Percentiles rank a stretch among this genome's conserved stretches.
Evolutionary conservation across 768 basidiomycete species (phyloP).

Genomic region (Rhodotorula kratochvilovae): DNA sequence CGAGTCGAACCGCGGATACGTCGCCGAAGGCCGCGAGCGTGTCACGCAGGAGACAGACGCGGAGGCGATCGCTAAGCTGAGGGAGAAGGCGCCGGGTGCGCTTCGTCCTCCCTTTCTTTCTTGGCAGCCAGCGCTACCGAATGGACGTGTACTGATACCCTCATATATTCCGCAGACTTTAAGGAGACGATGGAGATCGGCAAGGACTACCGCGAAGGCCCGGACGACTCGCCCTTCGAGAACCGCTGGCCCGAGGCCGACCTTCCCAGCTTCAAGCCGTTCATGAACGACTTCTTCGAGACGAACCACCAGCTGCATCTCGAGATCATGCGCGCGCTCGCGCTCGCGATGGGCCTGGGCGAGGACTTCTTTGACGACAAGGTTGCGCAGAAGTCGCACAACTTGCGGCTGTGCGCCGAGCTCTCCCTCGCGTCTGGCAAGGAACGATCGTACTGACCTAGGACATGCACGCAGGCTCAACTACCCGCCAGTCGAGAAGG

Average conservation of each 20-base stretch:
- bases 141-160: not conserved
- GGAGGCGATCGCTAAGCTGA: slow-evolving; percentile 66
- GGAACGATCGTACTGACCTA: too few species aligned
- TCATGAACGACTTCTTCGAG: slow-evolving; percentile 72
- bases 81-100: slow-evolving; percentile 63
- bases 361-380: slow-evolving; percentile 71
- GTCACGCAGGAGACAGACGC: slow-evolving; percentile 45
- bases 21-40: slow-evolving; percentile 72
- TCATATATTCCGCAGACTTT: slow-evolving; percentile 8
- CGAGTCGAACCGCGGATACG: slow-evolving; percentile 67
- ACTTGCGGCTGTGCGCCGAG: slow-evolving; percentile 57
- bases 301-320: slow-evolving; percentile 58
- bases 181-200: slow-evolving; percentile 82
- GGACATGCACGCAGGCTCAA: slow-evolving; percentile 52
- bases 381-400: slow-evolving; percentile 72
- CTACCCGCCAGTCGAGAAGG: slow-evolving; percentile 69
- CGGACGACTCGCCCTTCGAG: slow-evolving; percentile 36
- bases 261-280: slow-evolving; percentile 63
- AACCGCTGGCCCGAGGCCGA: slow-evolving; percentile 72
- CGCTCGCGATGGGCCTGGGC: slow-evolving; percentile 67
- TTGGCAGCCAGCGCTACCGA: not conserved
- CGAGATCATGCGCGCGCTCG: slow-evolving; percentile 77
- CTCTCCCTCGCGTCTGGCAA: not conserved
- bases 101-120: not conserved
- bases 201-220: slow-evolving; percentile 62